Base-by-base conservation (phyloP, 768 basidiomycete species). In the Amanita thiersii region DNA sequence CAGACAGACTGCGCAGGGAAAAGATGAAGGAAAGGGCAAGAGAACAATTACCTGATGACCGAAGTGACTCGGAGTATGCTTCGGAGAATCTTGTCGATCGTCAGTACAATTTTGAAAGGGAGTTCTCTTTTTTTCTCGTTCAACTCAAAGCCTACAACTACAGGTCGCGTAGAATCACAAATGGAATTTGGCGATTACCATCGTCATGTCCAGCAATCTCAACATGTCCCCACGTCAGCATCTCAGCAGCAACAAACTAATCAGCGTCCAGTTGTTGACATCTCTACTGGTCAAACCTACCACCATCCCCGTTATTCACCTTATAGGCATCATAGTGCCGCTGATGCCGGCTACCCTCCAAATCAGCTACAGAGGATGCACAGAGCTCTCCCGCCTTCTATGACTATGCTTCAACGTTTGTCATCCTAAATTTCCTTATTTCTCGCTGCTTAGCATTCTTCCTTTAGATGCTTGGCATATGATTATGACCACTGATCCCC, bases 381-480 rank as follows among this genome's bases (percentile, higher is more conserved):
- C 45, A 43, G 47, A 43, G 48, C 42, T 40, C 39, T 47, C 39
- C 28, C 47, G 40, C n/a, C 63, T 64, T 12, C 64, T 65, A 32
- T 63, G 73, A 72, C 70, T 12, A 77, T 86, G 70, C 56, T 87
- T 29, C 73, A 87, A 54, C 80, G 85, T 87, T 62, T 47, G 79
- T 52, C 14, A 28, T 30, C 33, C 33, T 20, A 31, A 40, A 32
- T 20, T 39, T 42, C 18, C 37, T 43, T 23, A 7, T 39, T 7
- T 31, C 23, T 17, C 37, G 26, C 25, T 33, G 31, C 19, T 24
- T 26, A 32, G 30, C 15, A 29, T 33, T 11, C 17, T 48, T 51
- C n/a, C 23, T 50, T 41, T 52, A 88, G 86, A 86, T 54, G 79
- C 86, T 11, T 87, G 81, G 81, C 75, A 83, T 51, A 68, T 73